Percentiles rank a stretch among this genome's conserved stretches.
Evolutionary conservation across 1,284 basidiomycete species (phyloP).

Genomic region (Pseudomicrostroma phylloplanum): DNA sequence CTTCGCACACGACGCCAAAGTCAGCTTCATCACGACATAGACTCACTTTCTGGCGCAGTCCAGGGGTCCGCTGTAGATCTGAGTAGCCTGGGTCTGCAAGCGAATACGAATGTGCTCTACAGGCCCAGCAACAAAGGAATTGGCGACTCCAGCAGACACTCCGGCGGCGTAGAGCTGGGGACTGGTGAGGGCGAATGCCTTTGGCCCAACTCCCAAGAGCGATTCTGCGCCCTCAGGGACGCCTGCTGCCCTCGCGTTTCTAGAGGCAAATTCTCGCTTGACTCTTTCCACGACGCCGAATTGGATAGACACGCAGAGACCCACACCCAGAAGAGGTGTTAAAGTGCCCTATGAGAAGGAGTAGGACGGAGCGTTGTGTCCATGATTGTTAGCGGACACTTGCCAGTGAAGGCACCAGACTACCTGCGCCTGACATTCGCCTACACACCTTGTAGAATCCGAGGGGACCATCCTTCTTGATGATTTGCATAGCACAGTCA

Average conservation of each 20-base stretch:
- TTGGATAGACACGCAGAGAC: slow-evolving; percentile 90
- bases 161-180: slow-evolving; percentile 72
- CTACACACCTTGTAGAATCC: slow-evolving; percentile 87
- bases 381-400: neutral
- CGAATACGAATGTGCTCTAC: slow-evolving; percentile 97
- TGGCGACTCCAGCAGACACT: slow-evolving; percentile 77
- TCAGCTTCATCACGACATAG: neutral
- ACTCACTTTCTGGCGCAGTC: slow-evolving; percentile 25
- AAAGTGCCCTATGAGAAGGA: slow-evolving; percentile 68
- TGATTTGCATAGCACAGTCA: slow-evolving; percentile 77
- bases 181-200: slow-evolving; percentile 54
- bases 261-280: slow-evolving; percentile 70
- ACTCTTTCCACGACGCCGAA: slow-evolving; percentile 84
- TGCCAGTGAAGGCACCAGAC: neutral
- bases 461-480: slow-evolving; percentile 82
- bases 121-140: slow-evolving; percentile 85
- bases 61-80: slow-evolving; percentile 51
- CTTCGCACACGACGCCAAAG: neutral
- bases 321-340: slow-evolving; percentile 87
- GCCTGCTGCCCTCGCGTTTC: neutral
- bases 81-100: slow-evolving; percentile 51
- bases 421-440: too few species aligned
- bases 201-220: slow-evolving; percentile 23
- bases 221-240: slow-evolving; percentile 4
- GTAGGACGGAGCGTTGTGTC: neutral